A percentile compares a stretch with the other conserved stretches of the same genome.
These are phyloP conservation scores for Sphaerulina vaccinii DNA, from an alignment of 2,329 filamentous ascomycete genomes.

Conservation along the genomic window DNA sequence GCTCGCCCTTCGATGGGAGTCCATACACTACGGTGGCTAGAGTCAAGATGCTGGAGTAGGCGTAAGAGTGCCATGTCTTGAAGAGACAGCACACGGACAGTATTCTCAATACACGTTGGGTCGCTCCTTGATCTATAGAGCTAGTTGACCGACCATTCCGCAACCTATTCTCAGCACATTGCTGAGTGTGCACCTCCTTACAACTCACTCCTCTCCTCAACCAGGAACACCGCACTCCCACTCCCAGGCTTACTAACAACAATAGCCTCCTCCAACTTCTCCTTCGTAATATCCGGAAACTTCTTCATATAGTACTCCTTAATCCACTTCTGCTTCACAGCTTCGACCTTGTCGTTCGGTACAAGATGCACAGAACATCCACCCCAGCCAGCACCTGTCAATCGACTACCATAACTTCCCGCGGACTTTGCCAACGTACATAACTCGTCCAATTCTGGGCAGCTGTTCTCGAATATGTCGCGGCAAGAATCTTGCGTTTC, in stretches of 20 bases:
- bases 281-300: conserved; percentile 64
- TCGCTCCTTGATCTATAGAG: too few relatives aligned
- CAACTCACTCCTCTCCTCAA: conserved; percentile 16
- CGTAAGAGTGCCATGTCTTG: too few relatives aligned
- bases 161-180: too few relatives aligned
- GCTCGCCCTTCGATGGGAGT: too few relatives aligned
- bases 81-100: too few relatives aligned
- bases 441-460: conserved; percentile 85
- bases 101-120: too few relatives aligned
- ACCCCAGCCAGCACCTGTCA: conserved; percentile 95
- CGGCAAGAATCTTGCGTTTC: conserved; percentile 85
- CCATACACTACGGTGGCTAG: too few relatives aligned
- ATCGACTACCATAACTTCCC: conserved; percentile 77
- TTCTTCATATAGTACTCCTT: conserved; percentile 77
- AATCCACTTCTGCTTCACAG: conserved; percentile 73
- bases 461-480: conserved; percentile 86
- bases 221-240: conserved; percentile 51
- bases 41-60: too few relatives aligned
- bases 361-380: conserved; percentile 94
- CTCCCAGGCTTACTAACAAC: conserved; percentile 85
- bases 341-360: conserved; percentile 75
- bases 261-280: conserved; percentile 75
- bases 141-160: too few relatives aligned
- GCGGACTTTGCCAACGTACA: conserved; percentile 75
- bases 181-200: too few relatives aligned